Evolutionary conservation across 2,329 filamentous ascomycete genomes (phyloP).

Genomic region (Alternaria gaisen): DNA sequence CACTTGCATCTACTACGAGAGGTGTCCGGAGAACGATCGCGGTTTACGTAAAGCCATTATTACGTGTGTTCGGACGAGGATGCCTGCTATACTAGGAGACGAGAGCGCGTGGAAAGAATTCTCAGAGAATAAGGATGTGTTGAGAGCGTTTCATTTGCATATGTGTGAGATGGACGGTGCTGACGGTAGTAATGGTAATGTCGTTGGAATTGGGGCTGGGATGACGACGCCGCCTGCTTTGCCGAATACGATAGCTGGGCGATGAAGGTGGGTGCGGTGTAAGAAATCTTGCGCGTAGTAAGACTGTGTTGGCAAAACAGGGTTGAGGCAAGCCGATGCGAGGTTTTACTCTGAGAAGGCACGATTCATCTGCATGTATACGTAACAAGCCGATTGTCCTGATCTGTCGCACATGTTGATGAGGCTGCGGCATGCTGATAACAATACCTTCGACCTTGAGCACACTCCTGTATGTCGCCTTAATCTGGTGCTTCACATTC

Average conservation of each 20-base stretch:
- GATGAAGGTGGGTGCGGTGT: too few relatives aligned
- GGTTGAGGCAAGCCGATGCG: too few relatives aligned
- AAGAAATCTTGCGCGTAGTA: too few relatives aligned
- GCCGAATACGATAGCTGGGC: neutral
- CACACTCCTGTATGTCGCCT: too few relatives aligned
- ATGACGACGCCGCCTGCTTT: slow-evolving; percentile 5
- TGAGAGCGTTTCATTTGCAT: slow-evolving; percentile 22
- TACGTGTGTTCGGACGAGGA: slow-evolving; percentile 14
- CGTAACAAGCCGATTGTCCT: too few relatives aligned
- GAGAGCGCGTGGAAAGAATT: slow-evolving; percentile 23
- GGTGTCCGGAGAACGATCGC: slow-evolving; percentile 20
- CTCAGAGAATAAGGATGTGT: slow-evolving; percentile 15
- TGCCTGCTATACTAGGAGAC: neutral
- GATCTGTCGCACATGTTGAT: too few relatives aligned
- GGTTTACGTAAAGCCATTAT: slow-evolving; percentile 29
- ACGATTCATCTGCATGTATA: too few relatives aligned
- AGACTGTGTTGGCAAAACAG: too few relatives aligned
- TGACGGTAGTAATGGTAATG: neutral
- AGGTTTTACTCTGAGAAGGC: too few relatives aligned
- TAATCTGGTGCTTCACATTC: too few relatives aligned
- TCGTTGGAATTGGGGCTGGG: neutral
- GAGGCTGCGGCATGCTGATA: too few relatives aligned
- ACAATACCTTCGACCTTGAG: too few relatives aligned
- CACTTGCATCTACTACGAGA: slow-evolving; percentile 12
- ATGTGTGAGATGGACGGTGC: slow-evolving; percentile 5